Conservation (phyloP, 2,329 filamentous ascomycete species). For the Endoconidiophora laricicola region DNA sequence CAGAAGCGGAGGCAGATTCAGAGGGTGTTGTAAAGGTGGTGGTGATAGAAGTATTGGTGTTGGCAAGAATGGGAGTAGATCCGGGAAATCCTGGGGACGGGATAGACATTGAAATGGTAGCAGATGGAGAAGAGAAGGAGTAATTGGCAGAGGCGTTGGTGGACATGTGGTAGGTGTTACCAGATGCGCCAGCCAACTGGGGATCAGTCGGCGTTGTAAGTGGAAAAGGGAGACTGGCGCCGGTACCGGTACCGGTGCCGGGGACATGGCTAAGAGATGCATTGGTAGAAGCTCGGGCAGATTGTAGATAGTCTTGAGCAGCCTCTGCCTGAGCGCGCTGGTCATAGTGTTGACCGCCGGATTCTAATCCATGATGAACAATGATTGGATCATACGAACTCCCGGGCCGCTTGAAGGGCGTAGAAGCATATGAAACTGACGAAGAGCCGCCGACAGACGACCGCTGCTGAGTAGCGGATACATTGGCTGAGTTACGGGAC, state of each 20-base stretch:
- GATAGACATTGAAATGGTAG: neutral
- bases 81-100: neutral
- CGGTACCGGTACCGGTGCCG: neutral
- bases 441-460: too few relatives aligned
- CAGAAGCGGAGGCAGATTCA: neutral
- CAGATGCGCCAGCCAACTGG: neutral
- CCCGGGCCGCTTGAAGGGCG: too few relatives aligned
- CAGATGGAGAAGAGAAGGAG: neutral
- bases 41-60: neutral
- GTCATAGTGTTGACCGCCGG: neutral
- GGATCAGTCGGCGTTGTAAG: neutral
- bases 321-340: neutral
- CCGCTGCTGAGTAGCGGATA: too few relatives aligned
- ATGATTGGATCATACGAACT: neutral
- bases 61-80: neutral
- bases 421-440: too few relatives aligned
- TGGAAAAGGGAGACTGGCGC: neutral
- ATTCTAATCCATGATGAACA: neutral
- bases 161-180: neutral
- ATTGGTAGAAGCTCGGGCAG: neutral
- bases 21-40: neutral
- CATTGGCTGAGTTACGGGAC: too few relatives aligned
- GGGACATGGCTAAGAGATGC: neutral
- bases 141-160: neutral
- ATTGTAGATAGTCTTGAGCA: slow-evolving; percentile 2